phyloP scores from a whole-genome alignment of 2,329 filamentous ascomycete species.

The Calonectria ilicicola region DNA sequence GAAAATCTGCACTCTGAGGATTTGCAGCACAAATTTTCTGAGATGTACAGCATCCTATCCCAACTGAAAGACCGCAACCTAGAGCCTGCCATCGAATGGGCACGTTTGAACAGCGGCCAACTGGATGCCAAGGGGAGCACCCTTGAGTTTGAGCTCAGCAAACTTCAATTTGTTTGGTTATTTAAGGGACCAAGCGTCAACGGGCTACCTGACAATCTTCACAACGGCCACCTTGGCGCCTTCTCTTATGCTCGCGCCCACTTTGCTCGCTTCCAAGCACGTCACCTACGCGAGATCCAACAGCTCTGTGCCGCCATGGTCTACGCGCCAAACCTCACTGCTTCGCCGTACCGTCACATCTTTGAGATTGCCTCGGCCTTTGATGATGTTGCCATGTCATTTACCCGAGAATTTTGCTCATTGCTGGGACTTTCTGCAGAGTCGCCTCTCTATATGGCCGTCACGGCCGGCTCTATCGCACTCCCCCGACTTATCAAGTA shows the following conservation, averaged over 20 bases:
- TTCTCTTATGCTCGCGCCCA: slow-evolving; percentile 80
- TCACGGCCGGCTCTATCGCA: slow-evolving; percentile 92
- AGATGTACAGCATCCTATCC: slow-evolving; percentile 91
- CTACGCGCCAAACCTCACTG: slow-evolving; percentile 78
- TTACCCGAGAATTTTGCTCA: slow-evolving; percentile 95
- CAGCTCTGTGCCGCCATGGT: slow-evolving; percentile 85
- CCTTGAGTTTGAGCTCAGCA: slow-evolving; percentile 93
- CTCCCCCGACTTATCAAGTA: slow-evolving; percentile 91
- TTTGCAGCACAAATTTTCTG: slow-evolving; percentile 83
- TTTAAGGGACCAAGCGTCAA: slow-evolving; percentile 74
- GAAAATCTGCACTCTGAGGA: slow-evolving; percentile 53
- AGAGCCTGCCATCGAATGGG: slow-evolving; percentile 88
- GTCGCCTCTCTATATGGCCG: slow-evolving; percentile 91
- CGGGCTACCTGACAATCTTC: slow-evolving; percentile 64
- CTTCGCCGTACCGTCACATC: slow-evolving; percentile 82
- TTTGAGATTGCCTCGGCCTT: slow-evolving; percentile 84
- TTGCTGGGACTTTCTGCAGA: slow-evolving; percentile 90
- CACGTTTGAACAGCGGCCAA: slow-evolving; percentile 74
- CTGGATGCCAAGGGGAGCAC: slow-evolving; percentile 89
- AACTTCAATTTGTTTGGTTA: slow-evolving; percentile 89
- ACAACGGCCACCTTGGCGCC: slow-evolving; percentile 72
- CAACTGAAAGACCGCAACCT: slow-evolving; percentile 82
- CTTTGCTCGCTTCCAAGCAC: slow-evolving; percentile 79
- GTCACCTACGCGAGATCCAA: slow-evolving; percentile 84
- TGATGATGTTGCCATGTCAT: slow-evolving; percentile 85